Evolutionary conservation across 1,284 basidiomycete species (phyloP), one percentile per base, ranked within the genome.

Genomic region (Lentinus polychrous): DNA sequence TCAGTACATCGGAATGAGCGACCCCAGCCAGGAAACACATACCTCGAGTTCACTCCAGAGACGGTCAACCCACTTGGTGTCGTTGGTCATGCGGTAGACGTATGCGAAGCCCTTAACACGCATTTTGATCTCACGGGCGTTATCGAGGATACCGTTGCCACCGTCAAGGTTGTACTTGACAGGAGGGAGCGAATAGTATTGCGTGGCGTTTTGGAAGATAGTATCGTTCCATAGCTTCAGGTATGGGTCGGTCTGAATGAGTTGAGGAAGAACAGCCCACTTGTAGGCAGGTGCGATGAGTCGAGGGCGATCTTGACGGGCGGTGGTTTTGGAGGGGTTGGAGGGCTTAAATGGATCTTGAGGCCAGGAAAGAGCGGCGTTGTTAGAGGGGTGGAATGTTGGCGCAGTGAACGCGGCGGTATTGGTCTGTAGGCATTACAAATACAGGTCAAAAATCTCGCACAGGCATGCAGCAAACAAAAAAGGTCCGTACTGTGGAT

Each of bases 31-130:
- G 40, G 55, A 42, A 61, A 57, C 51, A 63, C 78, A 49, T 62
- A 87, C 87, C 73, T 82, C 73, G 36, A 98, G 70, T 69, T 99
- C 95, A 33, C 64, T 63, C 83, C 83, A 97, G 15, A 86, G 76
- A 50, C 93, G 80, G 62, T 96, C 88, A 27, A 84, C 83, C 84
- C 88, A 94, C 60, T 78, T 81, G 22, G 88, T 91, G 66, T 98
- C 86, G 55, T 92, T 91, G 45, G 92, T 88, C 77, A 97, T 81
- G 49, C 83, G 83, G 66, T 89, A 98, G 20, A 78, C 93, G 63
- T 98, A 99, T 1, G 85, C 82, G 67, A 91, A 96, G 33, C 91
- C 89, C 72, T 98, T 98, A 66, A 98, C 73, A 52, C 91, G 79
- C 70, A 85, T 75, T 69, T 99, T 98, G 60, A 96, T 76, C 64